Evolutionary conservation across 371 early-diverging fungal species (phyloP).

Genomic region (Lichtheimia corymbifera): DNA sequence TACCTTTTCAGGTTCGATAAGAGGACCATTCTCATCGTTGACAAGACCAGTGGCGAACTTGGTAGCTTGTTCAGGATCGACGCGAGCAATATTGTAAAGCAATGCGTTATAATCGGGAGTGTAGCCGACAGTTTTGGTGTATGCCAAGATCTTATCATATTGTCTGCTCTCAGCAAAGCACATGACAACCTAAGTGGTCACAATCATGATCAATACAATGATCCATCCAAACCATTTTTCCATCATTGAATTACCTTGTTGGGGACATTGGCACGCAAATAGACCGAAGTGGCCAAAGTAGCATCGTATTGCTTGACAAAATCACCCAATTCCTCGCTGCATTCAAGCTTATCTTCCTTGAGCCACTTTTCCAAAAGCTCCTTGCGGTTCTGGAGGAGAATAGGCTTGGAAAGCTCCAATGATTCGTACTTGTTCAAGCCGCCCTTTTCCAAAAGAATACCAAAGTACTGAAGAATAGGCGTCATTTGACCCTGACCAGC

Average conservation of each 20-base stretch:
- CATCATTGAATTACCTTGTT: constrained; percentile 55
- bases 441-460: constrained; percentile 95
- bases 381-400: constrained; percentile 91
- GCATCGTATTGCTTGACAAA: constrained; percentile 91
- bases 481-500: constrained; percentile 81
- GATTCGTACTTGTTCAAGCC: constrained; percentile 93
- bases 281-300: constrained; percentile 90
- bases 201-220: background rate
- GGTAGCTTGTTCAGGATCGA: constrained; percentile 90
- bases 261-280: constrained; percentile 91
- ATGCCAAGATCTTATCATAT: constrained; percentile 93
- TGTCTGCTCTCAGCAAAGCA: constrained; percentile 98
- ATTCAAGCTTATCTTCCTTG: constrained; percentile 96
- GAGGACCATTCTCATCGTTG: constrained; percentile 82
- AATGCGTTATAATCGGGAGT: constrained; percentile 90
- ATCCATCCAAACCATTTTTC: background rate
- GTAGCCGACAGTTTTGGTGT: constrained; percentile 92
- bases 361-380: constrained; percentile 97
- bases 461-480: constrained; percentile 97
- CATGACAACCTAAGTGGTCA: constrained; percentile 61
- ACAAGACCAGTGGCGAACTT: constrained; percentile 91
- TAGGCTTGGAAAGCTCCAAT: constrained; percentile 91
- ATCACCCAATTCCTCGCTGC: constrained; percentile 98
- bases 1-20: constrained; percentile 84
- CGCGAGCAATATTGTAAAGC: constrained; percentile 87